Base-by-base conservation (phyloP, 2,329 filamentous ascomycete genomes). In the Sporothrix globosa region DNA sequence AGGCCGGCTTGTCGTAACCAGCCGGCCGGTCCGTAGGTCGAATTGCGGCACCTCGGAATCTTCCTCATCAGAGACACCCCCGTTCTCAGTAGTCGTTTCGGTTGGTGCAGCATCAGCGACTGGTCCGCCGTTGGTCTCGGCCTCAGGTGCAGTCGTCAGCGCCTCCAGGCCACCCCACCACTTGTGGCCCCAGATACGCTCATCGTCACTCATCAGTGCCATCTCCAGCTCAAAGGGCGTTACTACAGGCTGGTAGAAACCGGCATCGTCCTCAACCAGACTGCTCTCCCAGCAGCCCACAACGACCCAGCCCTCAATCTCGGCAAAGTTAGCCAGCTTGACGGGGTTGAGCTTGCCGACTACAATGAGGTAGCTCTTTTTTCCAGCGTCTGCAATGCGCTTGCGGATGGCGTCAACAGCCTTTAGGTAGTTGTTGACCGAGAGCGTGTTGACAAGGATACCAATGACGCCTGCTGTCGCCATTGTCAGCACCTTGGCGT, bases 281-380 rank as follows among this genome's bases (percentile, higher is more conserved):
- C 92, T 93, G 79, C 94, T 97, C 81, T 99, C 96, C 96, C 96
- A 99, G 80, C 96, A 99, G 2, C 96, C 95, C 11, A 99, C 92
- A 0, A 98, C 93, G 0, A 98, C 93, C 96, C 96, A 99, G 19
- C 93, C 95, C 56, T 93, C 95, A 5, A 99, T 88, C 79, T 99
- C 96, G 71, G 91, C 88, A 81, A 99, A 99, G 80, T 99, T 99
- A 65, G 96, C 96, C 27, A 99, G 85, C 79, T 99, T 99, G 50
- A 94, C 95, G 0, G 94, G 90, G 77, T 98, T 99, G 34, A 99
- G 85, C 79, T 98, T 98, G 71, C 96, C 96, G 0, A 99, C 96
- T 1, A 99, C 96, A 63, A 99, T 92, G 1, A 95, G 92, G 79
- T 99, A 99, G 78, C 88, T 91, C 82, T 98, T 99, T 83, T 98